Evolutionary conservation across 2,329 filamentous ascomycete genomes (phyloP).

Genomic region (Alternaria conjuncta): DNA sequence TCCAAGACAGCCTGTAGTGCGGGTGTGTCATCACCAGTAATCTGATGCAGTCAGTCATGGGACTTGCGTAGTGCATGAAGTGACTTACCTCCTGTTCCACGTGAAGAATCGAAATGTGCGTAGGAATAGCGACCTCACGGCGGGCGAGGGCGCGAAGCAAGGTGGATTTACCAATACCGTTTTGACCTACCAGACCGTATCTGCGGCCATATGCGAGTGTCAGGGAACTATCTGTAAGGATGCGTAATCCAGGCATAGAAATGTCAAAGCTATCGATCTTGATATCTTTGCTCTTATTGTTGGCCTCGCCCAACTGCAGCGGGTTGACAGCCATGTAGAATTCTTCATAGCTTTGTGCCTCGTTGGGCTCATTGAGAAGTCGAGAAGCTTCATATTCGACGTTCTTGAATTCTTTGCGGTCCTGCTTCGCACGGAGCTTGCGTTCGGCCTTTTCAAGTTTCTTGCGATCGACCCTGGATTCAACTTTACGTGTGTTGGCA

Average conservation of each 20-base stretch:
- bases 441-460: constrained; percentile 98
- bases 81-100: constrained; percentile 90
- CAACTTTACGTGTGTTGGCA: constrained; percentile 89
- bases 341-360: constrained; percentile 93
- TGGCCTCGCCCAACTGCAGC: constrained; percentile 78
- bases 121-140: constrained; percentile 92
- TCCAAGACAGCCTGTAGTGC: constrained; percentile 94
- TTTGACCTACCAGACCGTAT: constrained; percentile 97
- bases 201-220: constrained; percentile 91
- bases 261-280: constrained; percentile 97
- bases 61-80: not conserved
- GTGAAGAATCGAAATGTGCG: constrained; percentile 97
- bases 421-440: constrained; percentile 97
- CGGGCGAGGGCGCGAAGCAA: constrained; percentile 87
- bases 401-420: constrained; percentile 97
- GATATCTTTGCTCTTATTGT: constrained; percentile 93
- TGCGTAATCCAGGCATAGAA: constrained; percentile 85
- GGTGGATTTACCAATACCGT: constrained; percentile 92
- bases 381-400: constrained; percentile 97
- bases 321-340: constrained; percentile 99
- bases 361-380: constrained; percentile 81
- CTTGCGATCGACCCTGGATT: constrained; percentile 97
- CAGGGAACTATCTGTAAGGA: constrained; percentile 87
- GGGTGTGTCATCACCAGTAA: constrained; percentile 92
- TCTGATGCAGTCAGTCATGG: constrained; percentile 57